phyloP scores from a whole-genome alignment of 2,329 filamentous ascomycete species.

The Dactylonectria estremocensis region DNA sequence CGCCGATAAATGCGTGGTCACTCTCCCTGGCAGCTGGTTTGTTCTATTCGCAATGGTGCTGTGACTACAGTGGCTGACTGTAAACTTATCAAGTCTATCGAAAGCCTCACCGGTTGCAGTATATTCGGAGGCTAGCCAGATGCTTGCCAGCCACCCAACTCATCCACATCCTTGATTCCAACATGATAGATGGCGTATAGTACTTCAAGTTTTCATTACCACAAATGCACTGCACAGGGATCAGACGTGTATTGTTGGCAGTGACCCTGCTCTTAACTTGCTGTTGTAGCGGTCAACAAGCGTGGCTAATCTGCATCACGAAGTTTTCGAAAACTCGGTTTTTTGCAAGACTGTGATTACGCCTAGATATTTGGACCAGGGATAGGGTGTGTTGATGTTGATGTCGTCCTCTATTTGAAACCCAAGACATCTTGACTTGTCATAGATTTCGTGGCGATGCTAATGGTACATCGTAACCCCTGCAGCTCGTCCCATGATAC shows the following conservation, averaged over 20 bases:
- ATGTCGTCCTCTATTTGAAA: neutral
- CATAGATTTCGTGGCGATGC: neutral
- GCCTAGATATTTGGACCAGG: too few relatives aligned
- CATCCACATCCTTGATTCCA: neutral
- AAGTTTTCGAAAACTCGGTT: too few relatives aligned
- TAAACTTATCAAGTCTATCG: neutral
- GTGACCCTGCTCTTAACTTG: too few relatives aligned
- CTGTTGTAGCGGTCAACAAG: too few relatives aligned
- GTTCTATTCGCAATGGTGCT: neutral
- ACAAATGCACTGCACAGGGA: neutral
- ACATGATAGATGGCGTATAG: neutral
- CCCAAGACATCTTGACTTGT: neutral
- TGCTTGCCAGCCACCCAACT: neutral
- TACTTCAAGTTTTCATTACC: neutral
- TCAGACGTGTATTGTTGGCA: neutral
- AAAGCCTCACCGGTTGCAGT: neutral
- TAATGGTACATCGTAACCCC: neutral
- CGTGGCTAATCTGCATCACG: too few relatives aligned
- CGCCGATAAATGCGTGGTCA: conserved; percentile 1
- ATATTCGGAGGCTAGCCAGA: neutral
- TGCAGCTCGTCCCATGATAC: neutral
- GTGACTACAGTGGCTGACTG: neutral
- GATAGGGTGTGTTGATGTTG: neutral
- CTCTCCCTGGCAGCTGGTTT: neutral
- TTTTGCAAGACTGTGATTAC: too few relatives aligned